These are phyloP conservation scores for Thalia dealbata DNA, from an alignment of 176 grass and related monocot genomes.

Conservation along the genomic window DNA sequence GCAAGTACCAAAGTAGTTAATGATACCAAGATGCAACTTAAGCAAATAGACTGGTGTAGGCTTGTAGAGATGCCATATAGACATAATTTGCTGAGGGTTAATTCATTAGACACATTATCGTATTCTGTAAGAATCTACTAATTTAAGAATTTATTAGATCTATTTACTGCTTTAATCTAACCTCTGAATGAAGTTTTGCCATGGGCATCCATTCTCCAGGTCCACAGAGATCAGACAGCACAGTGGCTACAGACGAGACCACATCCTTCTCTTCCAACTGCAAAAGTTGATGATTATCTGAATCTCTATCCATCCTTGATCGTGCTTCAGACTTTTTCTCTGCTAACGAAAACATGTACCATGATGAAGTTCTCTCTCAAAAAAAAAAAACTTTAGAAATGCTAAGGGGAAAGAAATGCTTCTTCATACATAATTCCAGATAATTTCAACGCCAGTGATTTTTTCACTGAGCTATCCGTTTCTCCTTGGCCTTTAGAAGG, in stretches of 20 bases:
- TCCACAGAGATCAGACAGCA: slow-evolving; percentile 15
- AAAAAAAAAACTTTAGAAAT: not conserved
- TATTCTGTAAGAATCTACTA: not conserved
- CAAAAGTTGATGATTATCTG: slow-evolving; percentile 20
- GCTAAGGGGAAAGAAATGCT: not conserved
- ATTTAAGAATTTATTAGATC: not conserved
- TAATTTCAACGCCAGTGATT: not conserved
- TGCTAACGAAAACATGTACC: not conserved
- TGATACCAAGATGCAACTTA: not conserved
- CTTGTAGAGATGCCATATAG: not conserved
- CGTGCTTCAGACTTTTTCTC: slow-evolving; percentile 12
- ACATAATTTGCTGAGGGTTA: not conserved
- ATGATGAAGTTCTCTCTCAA: too few species aligned
- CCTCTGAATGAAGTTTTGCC: slow-evolving; percentile 19
- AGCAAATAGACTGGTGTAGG: not conserved
- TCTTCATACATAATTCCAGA: not conserved
- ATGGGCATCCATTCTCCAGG: slow-evolving; percentile 21
- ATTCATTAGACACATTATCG: not conserved
- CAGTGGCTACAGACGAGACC: slow-evolving; percentile 13
- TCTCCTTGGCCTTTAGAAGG: not conserved
- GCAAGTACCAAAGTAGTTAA: not conserved
- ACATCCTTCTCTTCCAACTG: slow-evolving; percentile 15
- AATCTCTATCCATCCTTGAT: slow-evolving; percentile 7
- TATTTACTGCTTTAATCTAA: not conserved
- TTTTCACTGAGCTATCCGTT: not conserved